Evolutionary conservation across 2,329 filamentous ascomycete species (phyloP).

Genomic region (Neophaeococcomyces mojaviensis): DNA sequence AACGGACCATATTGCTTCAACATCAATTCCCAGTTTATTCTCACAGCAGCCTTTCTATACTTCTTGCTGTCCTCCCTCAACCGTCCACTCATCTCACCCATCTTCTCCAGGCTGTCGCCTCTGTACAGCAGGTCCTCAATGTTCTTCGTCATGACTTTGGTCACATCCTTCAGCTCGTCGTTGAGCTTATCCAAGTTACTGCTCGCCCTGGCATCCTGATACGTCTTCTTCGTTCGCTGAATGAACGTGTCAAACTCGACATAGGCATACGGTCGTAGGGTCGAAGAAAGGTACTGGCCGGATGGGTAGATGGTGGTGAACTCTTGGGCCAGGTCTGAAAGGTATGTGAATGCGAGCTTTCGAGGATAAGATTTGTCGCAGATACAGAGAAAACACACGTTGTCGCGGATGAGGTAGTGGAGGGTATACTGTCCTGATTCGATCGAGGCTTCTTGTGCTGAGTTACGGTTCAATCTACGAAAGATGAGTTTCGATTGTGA

Average conservation of each 20-base stretch:
- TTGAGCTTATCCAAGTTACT: slow-evolving; percentile 94
- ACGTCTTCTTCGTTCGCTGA: slow-evolving; percentile 81
- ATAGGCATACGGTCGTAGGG: slow-evolving; percentile 85
- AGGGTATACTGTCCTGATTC: slow-evolving; percentile 76
- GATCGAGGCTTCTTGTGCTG: slow-evolving; percentile 85
- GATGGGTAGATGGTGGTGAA: slow-evolving; percentile 79
- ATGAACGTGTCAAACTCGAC: slow-evolving; percentile 99
- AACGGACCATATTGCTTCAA: slow-evolving; percentile 95
- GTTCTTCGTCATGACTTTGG: slow-evolving; percentile 99
- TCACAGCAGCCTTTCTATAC: slow-evolving; percentile 83
- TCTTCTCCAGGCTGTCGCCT: slow-evolving; percentile 87
- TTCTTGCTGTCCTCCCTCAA: slow-evolving; percentile 89
- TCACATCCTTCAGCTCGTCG: slow-evolving; percentile 94
- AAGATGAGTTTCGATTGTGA: slow-evolving; percentile 84
- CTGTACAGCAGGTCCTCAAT: slow-evolving; percentile 95
- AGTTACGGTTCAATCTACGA: slow-evolving; percentile 77
- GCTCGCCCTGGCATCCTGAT: slow-evolving; percentile 82
- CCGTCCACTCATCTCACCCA: slow-evolving; percentile 88
- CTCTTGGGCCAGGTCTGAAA: slow-evolving; percentile 82
- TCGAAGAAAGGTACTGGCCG: slow-evolving; percentile 63
- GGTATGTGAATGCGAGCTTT: slow-evolving; percentile 97
- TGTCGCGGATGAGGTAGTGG: slow-evolving; percentile 76
- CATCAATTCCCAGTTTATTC: slow-evolving; percentile 96
- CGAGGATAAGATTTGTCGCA: slow-evolving; percentile 90
- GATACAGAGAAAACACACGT: slow-evolving; percentile 87